Base-by-base conservation (phyloP, 805 yeast genomes). In the Candida tammaniensis region DNA sequence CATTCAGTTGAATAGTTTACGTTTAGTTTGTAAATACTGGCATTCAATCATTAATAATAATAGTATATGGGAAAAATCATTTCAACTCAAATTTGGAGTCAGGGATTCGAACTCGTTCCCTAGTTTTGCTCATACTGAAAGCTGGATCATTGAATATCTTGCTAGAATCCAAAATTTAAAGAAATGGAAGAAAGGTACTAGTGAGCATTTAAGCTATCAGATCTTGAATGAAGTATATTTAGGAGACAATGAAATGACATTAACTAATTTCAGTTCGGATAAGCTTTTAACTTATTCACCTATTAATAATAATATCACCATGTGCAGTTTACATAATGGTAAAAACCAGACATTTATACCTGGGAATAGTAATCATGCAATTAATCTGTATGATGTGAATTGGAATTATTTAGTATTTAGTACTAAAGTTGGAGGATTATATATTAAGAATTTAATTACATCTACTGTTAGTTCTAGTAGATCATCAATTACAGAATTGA, bases 11-110 rank as follows among this genome's bases (percentile, higher is more conserved):
- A 56, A 56, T 32, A 51, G 46, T 13, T 46, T 68, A 6, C 57
- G 74, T 6, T 42, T 60, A 14, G 82, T 76, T 5, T 75, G 80
- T 42, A 61, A 55, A 32, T 46, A 57, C 28, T 76, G 82, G 82
- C 56, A 66, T 39, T 41, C 42, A 25, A 63, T 70, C 2, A 60
- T 72, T 2, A 58, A 59, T 35, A 74, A 74, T 45, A 61, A 64
- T 36, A 52, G 58, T 8, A 66, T 74, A 17, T 76, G 81, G 81
- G 54, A 55, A 40, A 61, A 57, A 24, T 64, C 75, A 5, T 75
- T 75, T 44, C 50, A 51, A 20, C 43, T 53, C 21, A 55, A 60
- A 30, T 71, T 70, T 42, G 63, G 64, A 1, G 57, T 62, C 5
- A n/a, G n/a, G n/a, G n/a, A n/a, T n/a, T 57, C 47, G 21, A 48